Evolutionary conservation across 495 filamentous ascomycete species (phyloP).

Genomic region (Thozetella sp.): DNA sequence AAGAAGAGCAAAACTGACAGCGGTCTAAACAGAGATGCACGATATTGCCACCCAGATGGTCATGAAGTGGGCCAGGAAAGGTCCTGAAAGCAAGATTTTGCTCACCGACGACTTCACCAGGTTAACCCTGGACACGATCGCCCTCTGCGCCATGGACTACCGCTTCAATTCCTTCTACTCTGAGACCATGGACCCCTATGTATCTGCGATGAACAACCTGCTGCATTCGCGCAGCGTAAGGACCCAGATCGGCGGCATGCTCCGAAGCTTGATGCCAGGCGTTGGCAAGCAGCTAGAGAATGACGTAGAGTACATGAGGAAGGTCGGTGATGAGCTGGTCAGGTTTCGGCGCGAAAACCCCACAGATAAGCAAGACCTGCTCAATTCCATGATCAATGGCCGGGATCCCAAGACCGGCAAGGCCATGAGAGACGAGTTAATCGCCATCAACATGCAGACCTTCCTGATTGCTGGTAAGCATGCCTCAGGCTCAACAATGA

Average conservation of each 20-base stretch:
- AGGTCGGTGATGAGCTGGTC: slow-evolving; percentile 54
- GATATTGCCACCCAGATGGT: slow-evolving; percentile 66
- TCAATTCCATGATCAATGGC: slow-evolving; percentile 65
- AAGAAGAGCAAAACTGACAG: no score
- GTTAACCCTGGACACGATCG: slow-evolving; percentile 67
- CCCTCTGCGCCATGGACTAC: slow-evolving; percentile 67
- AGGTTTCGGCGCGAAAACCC: slow-evolving; percentile 51
- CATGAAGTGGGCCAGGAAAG: slow-evolving; percentile 67
- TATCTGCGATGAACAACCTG: slow-evolving; percentile 55
- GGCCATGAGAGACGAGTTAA: slow-evolving; percentile 52
- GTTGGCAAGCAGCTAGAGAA: slow-evolving; percentile 48
- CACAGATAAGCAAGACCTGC: slow-evolving; percentile 62
- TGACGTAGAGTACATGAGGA: slow-evolving; percentile 52
- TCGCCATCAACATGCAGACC: slow-evolving; percentile 65
- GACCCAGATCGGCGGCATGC: slow-evolving; percentile 40
- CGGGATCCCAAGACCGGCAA: slow-evolving; percentile 61
- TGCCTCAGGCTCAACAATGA: neutral
- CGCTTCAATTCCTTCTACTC: slow-evolving; percentile 72
- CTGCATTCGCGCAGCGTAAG: slow-evolving; percentile 51
- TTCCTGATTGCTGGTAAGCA: slow-evolving; percentile 56
- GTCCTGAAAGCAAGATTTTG: slow-evolving; percentile 48
- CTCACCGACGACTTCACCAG: slow-evolving; percentile 67
- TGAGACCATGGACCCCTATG: slow-evolving; percentile 60
- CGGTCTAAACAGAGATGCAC: slow-evolving; percentile 68
- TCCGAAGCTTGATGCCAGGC: slow-evolving; percentile 46